Conservation (phyloP, 179 eudicot species). For the Camellia oleifera region DNA sequence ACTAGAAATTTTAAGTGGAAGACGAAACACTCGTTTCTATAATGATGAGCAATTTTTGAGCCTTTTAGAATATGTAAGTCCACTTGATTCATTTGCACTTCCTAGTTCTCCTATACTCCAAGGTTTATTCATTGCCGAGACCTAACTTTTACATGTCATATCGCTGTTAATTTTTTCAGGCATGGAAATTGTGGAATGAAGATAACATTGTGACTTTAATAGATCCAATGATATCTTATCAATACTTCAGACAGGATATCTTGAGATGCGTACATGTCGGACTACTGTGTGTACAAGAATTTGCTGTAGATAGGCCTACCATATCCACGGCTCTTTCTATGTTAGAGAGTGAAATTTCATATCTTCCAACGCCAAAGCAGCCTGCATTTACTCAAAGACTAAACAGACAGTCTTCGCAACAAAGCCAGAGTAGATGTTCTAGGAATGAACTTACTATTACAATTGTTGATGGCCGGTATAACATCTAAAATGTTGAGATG, state of each 20-base stretch:
- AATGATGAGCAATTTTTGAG: constrained; percentile 13
- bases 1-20: constrained; percentile 46
- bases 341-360: constrained; percentile 33
- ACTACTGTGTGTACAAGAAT: constrained; percentile 49
- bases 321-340: constrained; percentile 38
- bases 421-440: constrained; percentile 16
- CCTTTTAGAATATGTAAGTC: constrained; percentile 33
- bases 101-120: not conserved
- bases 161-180: constrained; percentile 24
- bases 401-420: constrained; percentile 3
- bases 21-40: constrained; percentile 31
- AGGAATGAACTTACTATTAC: constrained; percentile 26
- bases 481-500: not conserved
- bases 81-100: not conserved
- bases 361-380: constrained; percentile 38
- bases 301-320: constrained; percentile 41
- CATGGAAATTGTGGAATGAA: constrained; percentile 55
- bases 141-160: too few species aligned
- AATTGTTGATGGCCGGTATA: constrained; percentile 27
- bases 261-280: constrained; percentile 50
- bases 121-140: too few species aligned
- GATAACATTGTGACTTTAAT: constrained; percentile 16
- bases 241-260: constrained; percentile 22
- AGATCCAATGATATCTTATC: constrained; percentile 20
- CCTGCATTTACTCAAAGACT: constrained; percentile 40